Evolutionary conservation across 257 asterid species (phyloP).

Genomic region (Salvia miltiorrhiza): DNA sequence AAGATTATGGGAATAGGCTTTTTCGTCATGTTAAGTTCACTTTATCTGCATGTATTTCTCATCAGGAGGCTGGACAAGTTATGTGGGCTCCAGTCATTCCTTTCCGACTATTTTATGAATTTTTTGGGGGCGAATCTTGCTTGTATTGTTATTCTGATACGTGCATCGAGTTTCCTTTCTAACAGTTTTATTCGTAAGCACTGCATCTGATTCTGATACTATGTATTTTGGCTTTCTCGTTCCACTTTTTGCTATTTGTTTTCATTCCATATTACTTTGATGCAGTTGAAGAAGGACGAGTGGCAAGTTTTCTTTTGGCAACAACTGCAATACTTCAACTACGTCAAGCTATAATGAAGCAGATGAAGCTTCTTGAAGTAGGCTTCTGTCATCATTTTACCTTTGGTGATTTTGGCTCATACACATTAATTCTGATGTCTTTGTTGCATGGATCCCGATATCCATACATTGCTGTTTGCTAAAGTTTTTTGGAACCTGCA

Average conservation of each 20-base stretch:
- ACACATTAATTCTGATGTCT: background rate
- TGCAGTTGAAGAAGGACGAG: slow-evolving; percentile 98
- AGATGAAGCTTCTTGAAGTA: slow-evolving; percentile 70
- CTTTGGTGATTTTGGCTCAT: background rate
- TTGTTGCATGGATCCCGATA: slow-evolving; percentile 4
- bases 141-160: slow-evolving; percentile 53
- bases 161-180: slow-evolving; percentile 89
- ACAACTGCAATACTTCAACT: slow-evolving; percentile 75
- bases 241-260: slow-evolving; percentile 21
- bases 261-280: slow-evolving; percentile 24
- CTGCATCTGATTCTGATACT: slow-evolving; percentile 12
- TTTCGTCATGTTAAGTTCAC: slow-evolving; percentile 62
- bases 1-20: slow-evolving; percentile 82
- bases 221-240: slow-evolving; percentile 5
- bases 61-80: slow-evolving; percentile 63
- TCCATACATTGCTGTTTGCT: slow-evolving; percentile 10
- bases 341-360: slow-evolving; percentile 54
- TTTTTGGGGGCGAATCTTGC: slow-evolving; percentile 50
- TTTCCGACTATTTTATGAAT: slow-evolving; percentile 35
- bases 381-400: slow-evolving; percentile 9
- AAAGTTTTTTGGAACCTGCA: slow-evolving; percentile 37
- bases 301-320: slow-evolving; percentile 87
- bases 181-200: slow-evolving; percentile 91
- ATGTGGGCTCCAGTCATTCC: slow-evolving; percentile 34
- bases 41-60: slow-evolving; percentile 46